A percentile compares a stretch with the other conserved stretches of the same genome.
These are phyloP conservation scores for Elsinoe necatrix DNA, from an alignment of 2,329 filamentous ascomycete genomes.

Conservation along the genomic window DNA sequence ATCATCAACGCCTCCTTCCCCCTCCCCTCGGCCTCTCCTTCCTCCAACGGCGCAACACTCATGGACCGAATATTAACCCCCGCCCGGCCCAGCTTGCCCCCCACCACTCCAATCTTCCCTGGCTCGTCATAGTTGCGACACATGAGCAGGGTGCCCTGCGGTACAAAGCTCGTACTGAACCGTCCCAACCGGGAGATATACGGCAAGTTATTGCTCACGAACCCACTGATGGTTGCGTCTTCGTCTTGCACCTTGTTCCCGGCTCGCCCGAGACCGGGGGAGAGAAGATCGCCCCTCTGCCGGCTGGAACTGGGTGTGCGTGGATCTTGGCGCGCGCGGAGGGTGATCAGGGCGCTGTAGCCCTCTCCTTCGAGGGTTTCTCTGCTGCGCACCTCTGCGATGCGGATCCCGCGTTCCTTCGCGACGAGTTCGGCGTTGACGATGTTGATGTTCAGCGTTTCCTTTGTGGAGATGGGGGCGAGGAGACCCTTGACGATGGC, in stretches of 20 bases:
- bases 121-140: constrained; percentile 74
- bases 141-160: constrained; percentile 66
- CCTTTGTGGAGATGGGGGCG: constrained; percentile 57
- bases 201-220: constrained; percentile 53
- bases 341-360: constrained; percentile 63
- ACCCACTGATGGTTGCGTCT: constrained; percentile 55
- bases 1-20: constrained; percentile 73
- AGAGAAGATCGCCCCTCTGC: constrained; percentile 15
- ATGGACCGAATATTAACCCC: constrained; percentile 75
- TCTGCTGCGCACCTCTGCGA: constrained; percentile 63
- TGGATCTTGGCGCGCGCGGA: constrained; percentile 44
- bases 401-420: constrained; percentile 66
- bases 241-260: constrained; percentile 24
- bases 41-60: constrained; percentile 56
- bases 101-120: constrained; percentile 75
- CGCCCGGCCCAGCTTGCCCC: constrained; percentile 58
- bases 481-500: constrained; percentile 71
- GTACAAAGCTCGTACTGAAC: constrained; percentile 65
- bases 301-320: constrained; percentile 26
- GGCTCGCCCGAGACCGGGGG: constrained; percentile 15
- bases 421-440: constrained; percentile 72
- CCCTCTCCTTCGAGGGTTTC: constrained; percentile 52
- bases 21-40: constrained; percentile 23
- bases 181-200: constrained; percentile 66
- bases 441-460: constrained; percentile 66